These are phyloP conservation scores for Jimgerdemannia lactiflua DNA, from an alignment of 192 early-diverging fungal species.

Conservation along the genomic window DNA sequence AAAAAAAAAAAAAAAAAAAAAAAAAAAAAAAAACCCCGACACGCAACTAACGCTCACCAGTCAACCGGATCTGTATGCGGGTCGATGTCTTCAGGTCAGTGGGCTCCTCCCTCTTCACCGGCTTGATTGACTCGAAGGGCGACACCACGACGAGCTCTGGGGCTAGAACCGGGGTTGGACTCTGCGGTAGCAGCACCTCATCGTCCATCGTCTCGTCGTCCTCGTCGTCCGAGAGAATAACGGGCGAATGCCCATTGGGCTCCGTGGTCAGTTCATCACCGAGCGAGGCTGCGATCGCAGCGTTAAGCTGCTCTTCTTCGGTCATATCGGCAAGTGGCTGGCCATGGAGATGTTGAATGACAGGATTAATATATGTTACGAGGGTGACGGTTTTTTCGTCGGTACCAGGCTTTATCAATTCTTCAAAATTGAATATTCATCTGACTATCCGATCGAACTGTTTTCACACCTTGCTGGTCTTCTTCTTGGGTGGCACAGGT, in stretches of 20 bases:
- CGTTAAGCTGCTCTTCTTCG: conserved; percentile 87
- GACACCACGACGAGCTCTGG: background rate
- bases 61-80: conserved; percentile 80
- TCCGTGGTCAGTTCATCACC: conserved; percentile 24
- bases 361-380: background rate
- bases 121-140: conserved; percentile 3
- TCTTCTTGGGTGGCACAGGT: conserved; percentile 32
- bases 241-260: background rate
- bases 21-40: background rate
- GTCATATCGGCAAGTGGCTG: conserved; percentile 61
- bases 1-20: too few species aligned
- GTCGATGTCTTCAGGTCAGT: conserved; percentile 57
- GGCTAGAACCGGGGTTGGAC: background rate
- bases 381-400: background rate
- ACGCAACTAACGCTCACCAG: conserved; percentile 17
- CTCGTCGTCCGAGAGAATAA: background rate
- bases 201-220: background rate
- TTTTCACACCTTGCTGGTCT: conserved; percentile 12
- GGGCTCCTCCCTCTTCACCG: conserved; percentile 41
- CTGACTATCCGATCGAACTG: background rate
- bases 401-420: background rate
- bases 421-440: background rate
- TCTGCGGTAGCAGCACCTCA: background rate
- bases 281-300: conserved; percentile 80
- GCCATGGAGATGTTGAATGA: too few species aligned